Evolutionary conservation across 768 basidiomycete species (phyloP), one percentile per base, ranked within the genome.

Genomic region (Neoboletus subvelutipes): DNA sequence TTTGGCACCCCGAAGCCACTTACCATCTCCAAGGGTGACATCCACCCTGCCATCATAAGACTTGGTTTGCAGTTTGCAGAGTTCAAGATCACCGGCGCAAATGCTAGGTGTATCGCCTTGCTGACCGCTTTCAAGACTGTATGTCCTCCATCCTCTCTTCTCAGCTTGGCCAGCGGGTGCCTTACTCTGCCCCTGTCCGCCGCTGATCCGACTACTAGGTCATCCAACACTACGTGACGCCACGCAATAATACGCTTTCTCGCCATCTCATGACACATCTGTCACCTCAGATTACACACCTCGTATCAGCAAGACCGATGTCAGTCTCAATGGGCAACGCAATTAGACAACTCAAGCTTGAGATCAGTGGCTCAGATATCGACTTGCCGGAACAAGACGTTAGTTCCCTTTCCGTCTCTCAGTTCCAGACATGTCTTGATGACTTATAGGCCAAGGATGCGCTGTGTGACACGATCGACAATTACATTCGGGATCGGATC

Each of bases 351-450:
- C 78, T 99, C 64, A 99, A 99, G 76, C 78, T 96, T 54, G 94
- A 98, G 67, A 97, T 99, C 67, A 94, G 92, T 66, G 83, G 82
- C 40, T 84, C 94, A 41, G 92, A 94, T 64, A 93, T 93, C 48
- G 96, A 99, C 76, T 79, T 94, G 71, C 87, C 94, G 5, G 94
- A 98, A 73, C 92, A 96, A 67, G 93, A 98, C 75, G 96, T 96
- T 66, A 63, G 83, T 56, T 24, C 37, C 31, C 37, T 36, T 47
- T 28, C 37, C 33, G 1, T 28, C 45, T 22, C 8, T 51, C 37
- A 5, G 40, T 45, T 36, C 3, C 41, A 37, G 50, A 11, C 20
- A 28, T 26, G 20, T 26, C 3, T 45, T 62, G 34, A 66, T 50
- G 11, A 28, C 28, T 51, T 55, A 20, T 62, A 98, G 94, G 95